phyloP scores from a whole-genome alignment of 1,284 basidiomycete species.

The Pisolithus thermaeus region DNA sequence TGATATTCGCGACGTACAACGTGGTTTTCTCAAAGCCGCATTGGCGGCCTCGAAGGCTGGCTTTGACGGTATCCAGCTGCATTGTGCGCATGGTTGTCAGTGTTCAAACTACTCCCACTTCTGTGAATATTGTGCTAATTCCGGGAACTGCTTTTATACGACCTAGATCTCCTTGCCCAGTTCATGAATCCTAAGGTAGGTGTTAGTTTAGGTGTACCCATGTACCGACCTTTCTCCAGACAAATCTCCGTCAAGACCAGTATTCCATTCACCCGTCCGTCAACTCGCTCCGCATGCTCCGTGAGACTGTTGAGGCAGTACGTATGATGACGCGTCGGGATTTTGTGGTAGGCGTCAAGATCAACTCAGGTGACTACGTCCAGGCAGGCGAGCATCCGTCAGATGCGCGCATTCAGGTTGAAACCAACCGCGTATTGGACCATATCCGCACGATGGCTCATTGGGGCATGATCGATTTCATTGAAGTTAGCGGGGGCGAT shows the following conservation, averaged over 20 bases:
- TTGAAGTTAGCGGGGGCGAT: conserved; percentile 85
- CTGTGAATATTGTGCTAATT: background rate
- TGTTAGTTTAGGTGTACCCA: background rate
- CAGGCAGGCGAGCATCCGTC: conserved; percentile 37
- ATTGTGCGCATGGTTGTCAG: conserved; percentile 87
- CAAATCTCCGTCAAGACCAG: conserved; percentile 62
- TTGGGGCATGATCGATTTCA: conserved; percentile 70
- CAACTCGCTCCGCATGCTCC: conserved; percentile 57
- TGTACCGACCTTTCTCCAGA: conserved; percentile 34
- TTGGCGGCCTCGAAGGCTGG: conserved; percentile 62
- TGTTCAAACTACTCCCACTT: conserved; percentile 4
- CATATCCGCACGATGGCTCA: conserved; percentile 61
- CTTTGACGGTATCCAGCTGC: conserved; percentile 88
- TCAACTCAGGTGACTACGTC: conserved; percentile 85
- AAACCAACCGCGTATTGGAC: conserved; percentile 45
- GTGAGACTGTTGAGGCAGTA: conserved; percentile 58
- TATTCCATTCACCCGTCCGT: conserved; percentile 44
- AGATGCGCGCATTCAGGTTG: conserved; percentile 20
- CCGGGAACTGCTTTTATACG: background rate
- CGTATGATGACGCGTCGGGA: conserved; percentile 48
- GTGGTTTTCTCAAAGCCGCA: conserved; percentile 69
- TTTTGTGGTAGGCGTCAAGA: conserved; percentile 82
- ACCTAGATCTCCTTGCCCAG: conserved; percentile 73
- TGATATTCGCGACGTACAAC: conserved; percentile 62
- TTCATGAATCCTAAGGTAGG: conserved; percentile 77